These are phyloP conservation scores for Leccinum glutinopallens DNA, from an alignment of 1,284 basidiomycete genomes.

Conservation along the genomic window DNA sequence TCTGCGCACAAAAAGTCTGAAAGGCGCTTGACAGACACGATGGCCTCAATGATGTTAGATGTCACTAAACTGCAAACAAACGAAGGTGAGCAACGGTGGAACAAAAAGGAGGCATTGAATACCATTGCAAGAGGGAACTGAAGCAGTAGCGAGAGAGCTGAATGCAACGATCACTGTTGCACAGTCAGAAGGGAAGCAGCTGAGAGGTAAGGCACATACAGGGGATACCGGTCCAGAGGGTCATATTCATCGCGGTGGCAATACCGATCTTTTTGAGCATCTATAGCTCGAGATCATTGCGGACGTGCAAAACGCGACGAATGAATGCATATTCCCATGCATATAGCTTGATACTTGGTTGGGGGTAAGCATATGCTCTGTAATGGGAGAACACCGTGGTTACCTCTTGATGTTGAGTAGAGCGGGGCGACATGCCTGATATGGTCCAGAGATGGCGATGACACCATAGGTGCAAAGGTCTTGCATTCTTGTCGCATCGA, in stretches of 20 bases:
- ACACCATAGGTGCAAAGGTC: constrained; percentile 85
- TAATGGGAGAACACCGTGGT: background rate
- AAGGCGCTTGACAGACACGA: constrained; percentile 84
- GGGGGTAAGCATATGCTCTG: background rate
- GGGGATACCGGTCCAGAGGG: constrained; percentile 71
- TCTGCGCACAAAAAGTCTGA: constrained; percentile 76
- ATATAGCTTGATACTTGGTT: constrained; percentile 71
- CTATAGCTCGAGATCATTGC: constrained; percentile 77
- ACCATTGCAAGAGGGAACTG: constrained; percentile 90
- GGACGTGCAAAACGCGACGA: constrained; percentile 69
- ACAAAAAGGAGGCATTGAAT: constrained; percentile 15
- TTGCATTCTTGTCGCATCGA: constrained; percentile 83
- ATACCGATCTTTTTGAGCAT: constrained; percentile 85
- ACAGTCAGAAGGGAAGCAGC: constrained; percentile 33
- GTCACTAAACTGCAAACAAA: constrained; percentile 61
- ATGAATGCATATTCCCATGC: constrained; percentile 91
- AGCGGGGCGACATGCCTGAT: constrained; percentile 49
- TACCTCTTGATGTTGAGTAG: constrained; percentile 82
- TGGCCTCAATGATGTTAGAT: constrained; percentile 80
- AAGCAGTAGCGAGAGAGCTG: constrained; percentile 84
- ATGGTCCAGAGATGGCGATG: constrained; percentile 69
- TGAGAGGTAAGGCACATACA: constrained; percentile 31
- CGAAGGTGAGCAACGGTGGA: constrained; percentile 5
- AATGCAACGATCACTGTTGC: constrained; percentile 80
- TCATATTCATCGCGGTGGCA: constrained; percentile 59